Evolutionary conservation across 2,329 filamentous ascomycete genomes (phyloP), one percentile per base, ranked within the genome.

Genomic region (Beauveria varroae): DNA sequence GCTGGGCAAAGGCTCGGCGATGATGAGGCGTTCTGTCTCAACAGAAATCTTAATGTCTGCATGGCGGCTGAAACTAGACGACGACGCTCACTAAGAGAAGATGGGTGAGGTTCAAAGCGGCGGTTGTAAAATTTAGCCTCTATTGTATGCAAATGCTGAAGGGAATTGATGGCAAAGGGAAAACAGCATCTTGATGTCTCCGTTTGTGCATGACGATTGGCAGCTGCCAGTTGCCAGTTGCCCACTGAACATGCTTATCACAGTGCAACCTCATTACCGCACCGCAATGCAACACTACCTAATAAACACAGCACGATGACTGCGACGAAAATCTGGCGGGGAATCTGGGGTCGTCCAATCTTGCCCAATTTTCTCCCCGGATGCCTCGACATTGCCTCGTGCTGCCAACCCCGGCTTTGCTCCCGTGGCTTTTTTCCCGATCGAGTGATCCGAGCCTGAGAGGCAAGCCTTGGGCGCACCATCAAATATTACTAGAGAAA

Each of bases 1-100:
- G 30, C 53, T 47, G 41, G 54, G 54, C 54, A 40, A 57, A 37
- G 54, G 26, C 54, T 57, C 26, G 43, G 54, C 54, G 54, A 57
- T 57, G 54, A 47, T 37, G 43, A 57, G 54, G 54, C 54, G 43
- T 57, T 43, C n/a, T 24, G 7, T n/a, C 46, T 18, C 7, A 46
- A 26, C 26, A 47, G 34, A 41, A n/a, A 30, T 56, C 30, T 46
- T 40, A 37, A 30, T 56, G 41, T 44, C 26, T 46, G 26, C 53
- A 49, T 57, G 55, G 43, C 20, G 41, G 43, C 28, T 57, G 55
- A 57, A 20, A 56, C 44, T 20, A 28, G 30, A 41, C 0, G 14
- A 30, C 34, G 55, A 40, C 55, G 55, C 50, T 57, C 20, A 22
- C 55, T 18, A 12, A 24, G 12, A 34, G 28, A 6, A 3, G 12